phyloP scores from a whole-genome alignment of 305 asterid species.

The Fraxinus ornus region DNA sequence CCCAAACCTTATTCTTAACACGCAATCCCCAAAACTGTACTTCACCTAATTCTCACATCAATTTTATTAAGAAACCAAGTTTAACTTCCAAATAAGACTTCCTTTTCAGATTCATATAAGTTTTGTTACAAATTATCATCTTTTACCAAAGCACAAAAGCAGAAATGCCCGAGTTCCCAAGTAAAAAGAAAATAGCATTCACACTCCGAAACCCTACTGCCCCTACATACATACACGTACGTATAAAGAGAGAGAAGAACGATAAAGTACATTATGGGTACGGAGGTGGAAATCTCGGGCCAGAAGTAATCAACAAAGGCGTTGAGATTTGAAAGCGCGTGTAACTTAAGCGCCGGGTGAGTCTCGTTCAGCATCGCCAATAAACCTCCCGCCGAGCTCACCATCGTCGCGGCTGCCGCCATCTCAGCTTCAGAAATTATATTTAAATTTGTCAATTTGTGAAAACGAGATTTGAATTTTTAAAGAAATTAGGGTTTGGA shows the following conservation, averaged over 20 bases:
- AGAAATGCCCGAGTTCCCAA: background rate
- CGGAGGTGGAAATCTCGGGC: constrained; percentile 96
- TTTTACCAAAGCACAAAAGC: background rate
- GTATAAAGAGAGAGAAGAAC: background rate
- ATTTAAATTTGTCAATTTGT: background rate
- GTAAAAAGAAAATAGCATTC: constrained; percentile 2
- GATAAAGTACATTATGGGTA: constrained; percentile 61
- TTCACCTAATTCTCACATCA: background rate
- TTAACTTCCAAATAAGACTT: background rate
- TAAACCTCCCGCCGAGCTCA: constrained; percentile 86
- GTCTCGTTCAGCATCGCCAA: constrained; percentile 83
- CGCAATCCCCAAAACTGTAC: background rate
- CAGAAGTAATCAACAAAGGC: constrained; percentile 86
- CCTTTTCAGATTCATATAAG: background rate
- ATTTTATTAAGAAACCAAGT: background rate
- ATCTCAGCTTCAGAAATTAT: constrained; percentile 14
- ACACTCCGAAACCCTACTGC: constrained; percentile 6
- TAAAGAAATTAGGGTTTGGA: constrained; percentile 21
- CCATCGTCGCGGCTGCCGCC: constrained; percentile 77
- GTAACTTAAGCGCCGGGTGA: constrained; percentile 78
- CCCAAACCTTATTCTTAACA: constrained; percentile 3
- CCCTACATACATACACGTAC: background rate
- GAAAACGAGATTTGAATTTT: background rate
- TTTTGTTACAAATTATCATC: background rate
- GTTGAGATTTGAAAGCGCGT: constrained; percentile 88